A percentile compares a stretch with the other conserved stretches of the same genome.
phyloP scores from a whole-genome alignment of 345 rosid genomes.

The Citrus glauca region DNA sequence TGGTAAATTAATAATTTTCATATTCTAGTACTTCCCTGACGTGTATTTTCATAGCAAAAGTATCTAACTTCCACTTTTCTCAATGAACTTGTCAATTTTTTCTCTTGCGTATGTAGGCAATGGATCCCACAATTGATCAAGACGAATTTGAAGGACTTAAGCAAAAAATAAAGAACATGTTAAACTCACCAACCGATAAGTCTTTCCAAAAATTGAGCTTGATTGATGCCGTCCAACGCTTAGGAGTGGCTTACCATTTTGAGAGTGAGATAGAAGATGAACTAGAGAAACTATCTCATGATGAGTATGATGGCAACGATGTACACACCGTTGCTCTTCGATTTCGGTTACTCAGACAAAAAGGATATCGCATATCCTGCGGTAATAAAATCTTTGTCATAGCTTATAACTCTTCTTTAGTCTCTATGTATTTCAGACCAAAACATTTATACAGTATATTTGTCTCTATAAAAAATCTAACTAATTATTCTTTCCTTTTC shows the following conservation, averaged over 20 bases:
- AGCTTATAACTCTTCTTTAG: background rate
- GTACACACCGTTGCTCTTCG: slow-evolving; percentile 13
- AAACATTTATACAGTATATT: no score
- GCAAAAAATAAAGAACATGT: slow-evolving; percentile 22
- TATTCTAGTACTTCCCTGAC: background rate
- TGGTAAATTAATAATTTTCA: background rate
- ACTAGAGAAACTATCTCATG: background rate
- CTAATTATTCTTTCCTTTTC: no score
- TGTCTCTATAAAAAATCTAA: no score
- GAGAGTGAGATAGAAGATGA: slow-evolving; percentile 19
- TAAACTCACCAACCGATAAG: background rate
- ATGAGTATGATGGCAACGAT: background rate
- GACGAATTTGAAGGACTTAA: slow-evolving; percentile 3
- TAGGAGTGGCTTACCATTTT: slow-evolving; percentile 31
- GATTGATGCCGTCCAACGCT: slow-evolving; percentile 29
- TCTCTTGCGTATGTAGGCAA: background rate
- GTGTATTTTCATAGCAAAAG: no score
- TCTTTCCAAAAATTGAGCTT: slow-evolving; percentile 5
- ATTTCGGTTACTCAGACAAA: slow-evolving; percentile 31
- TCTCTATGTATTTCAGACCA: background rate
- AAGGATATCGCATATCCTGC: slow-evolving; percentile 13
- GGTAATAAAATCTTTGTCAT: slow-evolving; percentile 5
- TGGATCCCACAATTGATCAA: background rate
- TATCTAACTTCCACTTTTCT: no score
- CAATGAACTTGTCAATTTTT: background rate